Percentiles rank a stretch among this genome's conserved stretches.
Conservation (phyloP, 148 eudicot species). For the Silene uniflora region DNA sequence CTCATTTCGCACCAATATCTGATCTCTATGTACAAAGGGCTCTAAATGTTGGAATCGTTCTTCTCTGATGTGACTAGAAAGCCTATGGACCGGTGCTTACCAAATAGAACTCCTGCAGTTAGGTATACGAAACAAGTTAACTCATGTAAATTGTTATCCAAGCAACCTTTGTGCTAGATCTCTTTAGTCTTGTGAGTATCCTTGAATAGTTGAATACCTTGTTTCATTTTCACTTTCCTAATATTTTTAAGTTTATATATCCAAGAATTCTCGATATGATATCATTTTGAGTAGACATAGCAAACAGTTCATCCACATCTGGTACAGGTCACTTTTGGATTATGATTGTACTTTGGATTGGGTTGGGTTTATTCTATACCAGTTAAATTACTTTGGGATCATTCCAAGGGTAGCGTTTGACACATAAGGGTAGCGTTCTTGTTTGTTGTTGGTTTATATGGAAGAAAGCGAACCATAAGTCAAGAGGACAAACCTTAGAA, state of each 20-base stretch:
- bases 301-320: no score
- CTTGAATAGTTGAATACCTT: not conserved
- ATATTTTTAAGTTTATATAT: not conserved
- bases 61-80: not conserved
- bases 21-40: slow-evolving; percentile 23
- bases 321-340: no score
- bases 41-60: not conserved
- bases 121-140: not conserved
- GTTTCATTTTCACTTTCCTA: not conserved
- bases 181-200: not conserved
- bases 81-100: not conserved
- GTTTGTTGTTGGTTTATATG: not conserved
- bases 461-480: not conserved
- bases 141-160: not conserved
- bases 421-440: not conserved
- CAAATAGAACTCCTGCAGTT: slow-evolving; percentile 10
- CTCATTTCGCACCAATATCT: not conserved
- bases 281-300: not conserved
- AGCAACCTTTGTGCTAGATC: not conserved
- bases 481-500: slow-evolving; percentile 45
- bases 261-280: not conserved
- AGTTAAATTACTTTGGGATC: no score
- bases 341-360: no score
- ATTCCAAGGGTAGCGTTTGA: not conserved
- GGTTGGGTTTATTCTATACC: no score